These are phyloP conservation scores for Fusarium chaquense DNA, from an alignment of 2,329 filamentous ascomycete species.

Conservation along the genomic window DNA sequence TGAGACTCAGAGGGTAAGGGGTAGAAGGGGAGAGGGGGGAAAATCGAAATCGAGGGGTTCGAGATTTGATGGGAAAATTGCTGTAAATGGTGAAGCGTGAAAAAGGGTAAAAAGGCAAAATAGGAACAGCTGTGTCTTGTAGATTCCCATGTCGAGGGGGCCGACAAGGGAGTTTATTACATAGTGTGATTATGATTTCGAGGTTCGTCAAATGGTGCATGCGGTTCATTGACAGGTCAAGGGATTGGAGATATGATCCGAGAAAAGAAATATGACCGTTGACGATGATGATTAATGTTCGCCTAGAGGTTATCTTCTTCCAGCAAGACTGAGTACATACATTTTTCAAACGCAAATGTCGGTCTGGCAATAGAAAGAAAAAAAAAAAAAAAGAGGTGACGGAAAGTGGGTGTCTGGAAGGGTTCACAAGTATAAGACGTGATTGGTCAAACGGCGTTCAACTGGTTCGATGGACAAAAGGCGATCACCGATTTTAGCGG, in stretches of 20 bases:
- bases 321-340: background rate
- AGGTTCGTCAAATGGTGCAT: slow-evolving; percentile 10
- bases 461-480: slow-evolving; percentile 42
- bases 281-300: background rate
- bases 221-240: slow-evolving; percentile 6
- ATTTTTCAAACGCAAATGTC: slow-evolving; percentile 28
- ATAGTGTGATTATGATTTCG: background rate
- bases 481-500: slow-evolving; percentile 44
- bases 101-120: slow-evolving; percentile 2
- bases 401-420: slow-evolving; percentile 38
- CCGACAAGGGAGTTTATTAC: slow-evolving; percentile 18
- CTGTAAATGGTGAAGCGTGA: slow-evolving; percentile 33
- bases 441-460: slow-evolving; percentile 34
- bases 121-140: slow-evolving; percentile 36
- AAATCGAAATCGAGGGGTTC: slow-evolving; percentile 25
- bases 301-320: background rate
- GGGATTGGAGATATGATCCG: slow-evolving; percentile 17
- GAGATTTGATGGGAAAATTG: slow-evolving; percentile 12
- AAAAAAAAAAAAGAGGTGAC: slow-evolving; percentile 29
- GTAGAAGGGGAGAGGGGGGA: background rate
- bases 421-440: slow-evolving; percentile 26
- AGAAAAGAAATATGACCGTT: slow-evolving; percentile 17
- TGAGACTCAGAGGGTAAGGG: slow-evolving; percentile 43
- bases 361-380: slow-evolving; percentile 37
- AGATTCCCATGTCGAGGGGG: slow-evolving; percentile 41